These are phyloP conservation scores for Naganishia friedmannii DNA, from an alignment of 768 basidiomycete species.

Conservation along the genomic window DNA sequence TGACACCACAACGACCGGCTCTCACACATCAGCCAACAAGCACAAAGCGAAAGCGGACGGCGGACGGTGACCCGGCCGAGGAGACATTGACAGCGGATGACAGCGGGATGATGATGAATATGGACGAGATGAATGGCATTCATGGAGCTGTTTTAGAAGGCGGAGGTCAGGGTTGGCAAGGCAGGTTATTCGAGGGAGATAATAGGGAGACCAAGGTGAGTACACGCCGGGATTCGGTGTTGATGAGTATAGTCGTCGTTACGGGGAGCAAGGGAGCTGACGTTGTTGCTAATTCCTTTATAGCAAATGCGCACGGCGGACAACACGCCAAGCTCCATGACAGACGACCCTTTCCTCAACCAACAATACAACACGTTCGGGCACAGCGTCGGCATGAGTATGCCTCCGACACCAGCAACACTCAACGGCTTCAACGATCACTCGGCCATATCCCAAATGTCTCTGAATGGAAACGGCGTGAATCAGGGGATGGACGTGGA, in stretches of 20 bases:
- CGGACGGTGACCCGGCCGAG: not conserved
- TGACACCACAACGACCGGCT: conserved; percentile 18
- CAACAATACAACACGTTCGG: not conserved
- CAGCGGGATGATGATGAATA: conserved; percentile 12
- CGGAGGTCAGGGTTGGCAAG: conserved; percentile 16
- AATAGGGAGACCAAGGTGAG: conserved; percentile 22
- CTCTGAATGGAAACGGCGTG: conserved; percentile 2
- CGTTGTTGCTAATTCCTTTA: not conserved
- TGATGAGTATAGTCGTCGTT: not conserved
- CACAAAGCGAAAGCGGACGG: conserved; percentile 12
- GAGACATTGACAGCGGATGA: conserved; percentile 4
- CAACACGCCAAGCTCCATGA: conserved; percentile 14
- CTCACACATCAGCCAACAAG: conserved; percentile 13
- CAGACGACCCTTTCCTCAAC: conserved; percentile 14
- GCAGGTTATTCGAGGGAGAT: conserved; percentile 15
- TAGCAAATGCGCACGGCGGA: conserved; percentile 22
- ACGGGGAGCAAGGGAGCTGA: not conserved
- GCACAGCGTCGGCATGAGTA: conserved; percentile 13
- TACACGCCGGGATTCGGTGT: not conserved
- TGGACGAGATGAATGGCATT: conserved; percentile 20
- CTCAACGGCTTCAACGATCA: not conserved
- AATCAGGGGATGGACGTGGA: conserved; percentile 7
- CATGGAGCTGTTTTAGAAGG: conserved; percentile 12
- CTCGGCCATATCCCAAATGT: not conserved
- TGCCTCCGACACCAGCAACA: conserved; percentile 8